Base-by-base conservation (phyloP, 352 stramenopile species). In the Phytophthora idaei region DNA sequence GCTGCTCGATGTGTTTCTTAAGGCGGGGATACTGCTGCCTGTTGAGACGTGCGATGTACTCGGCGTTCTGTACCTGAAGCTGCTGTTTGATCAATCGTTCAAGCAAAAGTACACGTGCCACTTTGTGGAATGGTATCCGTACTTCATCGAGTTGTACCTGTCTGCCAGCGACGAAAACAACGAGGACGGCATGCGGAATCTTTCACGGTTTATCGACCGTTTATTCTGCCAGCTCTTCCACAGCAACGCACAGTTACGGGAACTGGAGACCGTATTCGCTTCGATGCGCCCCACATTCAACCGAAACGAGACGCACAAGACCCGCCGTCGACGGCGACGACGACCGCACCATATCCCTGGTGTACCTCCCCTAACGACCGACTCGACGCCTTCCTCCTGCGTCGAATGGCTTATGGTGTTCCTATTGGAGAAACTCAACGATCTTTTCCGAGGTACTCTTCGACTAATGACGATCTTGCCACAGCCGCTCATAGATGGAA, bases 211-310 rank as follows among this genome's bases (percentile, higher is more conserved):
- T 70, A 90, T 95, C 45, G 87, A 95, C 53, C 83, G 87, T 28
- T 61, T 95, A 0, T 95, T 95, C 39, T 95, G 87, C 52, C 87
- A 95, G 60, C 73, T 95, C 9, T 95, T 95, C 61, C 87, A 95
- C 60, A 93, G 83, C 54, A 86, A 85, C 0, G 82, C 83, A 15
- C 87, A 95, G 54, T 69, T 95, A 2, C 76, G 80, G 7, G 81
- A 90, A 47, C 74, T 94, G 9, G 84, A 94, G 48, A 69, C 57
- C 4, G 58, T 81, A 0, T 91, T 89, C 15, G 62, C 67, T 7
- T 68, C 71, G 14, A 67, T 76, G 58, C 53, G 71, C 42, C 61
- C 61, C n/a, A 52, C 37, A 21, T 54, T 59, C 12, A 66, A 62
- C 27, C 27, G 42, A 51, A 55, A 60, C 6, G 62, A 76, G 11